Conservation (phyloP, 768 basidiomycete genomes). For the Tylopilus sp. region DNA sequence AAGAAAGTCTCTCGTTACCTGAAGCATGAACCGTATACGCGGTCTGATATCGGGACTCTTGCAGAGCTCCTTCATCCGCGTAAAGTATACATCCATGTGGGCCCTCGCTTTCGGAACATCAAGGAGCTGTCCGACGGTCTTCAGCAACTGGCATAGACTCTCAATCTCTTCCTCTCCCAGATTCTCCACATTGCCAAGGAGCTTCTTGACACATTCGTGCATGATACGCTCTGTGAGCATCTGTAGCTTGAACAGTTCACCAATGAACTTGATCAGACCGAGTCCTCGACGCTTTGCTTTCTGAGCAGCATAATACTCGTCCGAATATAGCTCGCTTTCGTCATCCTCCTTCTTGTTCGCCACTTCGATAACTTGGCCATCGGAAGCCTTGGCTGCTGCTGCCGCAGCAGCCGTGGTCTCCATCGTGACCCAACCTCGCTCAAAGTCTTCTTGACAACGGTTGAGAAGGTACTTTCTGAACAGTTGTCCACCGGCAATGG, state of each 20-base stretch:
- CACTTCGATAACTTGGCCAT: constrained; percentile 76
- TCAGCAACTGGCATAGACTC: constrained; percentile 86
- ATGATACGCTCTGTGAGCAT: too few species aligned
- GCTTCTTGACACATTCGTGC: constrained; percentile 95
- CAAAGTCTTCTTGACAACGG: constrained; percentile 97
- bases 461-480: constrained; percentile 82
- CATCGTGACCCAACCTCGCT: constrained; percentile 89
- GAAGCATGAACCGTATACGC: constrained; percentile 92
- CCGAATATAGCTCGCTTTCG: constrained; percentile 78
- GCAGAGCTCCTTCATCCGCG: constrained; percentile 77
- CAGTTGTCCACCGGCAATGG: constrained; percentile 85
- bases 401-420: constrained; percentile 88
- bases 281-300: constrained; percentile 97
- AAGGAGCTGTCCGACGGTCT: constrained; percentile 83
- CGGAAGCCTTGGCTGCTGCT: constrained; percentile 76
- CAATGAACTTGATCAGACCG: constrained; percentile 96
- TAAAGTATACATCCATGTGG: constrained; percentile 92
- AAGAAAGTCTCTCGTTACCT: too few species aligned
- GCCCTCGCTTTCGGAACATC: constrained; percentile 78
- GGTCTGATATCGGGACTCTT: constrained; percentile 73
- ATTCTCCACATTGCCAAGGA: constrained; percentile 87
- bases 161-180: constrained; percentile 98
- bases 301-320: constrained; percentile 94
- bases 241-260: constrained; percentile 95
- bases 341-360: constrained; percentile 57